Conservation (phyloP, 345 rosid species). For the Eucalyptus curtisii region DNA sequence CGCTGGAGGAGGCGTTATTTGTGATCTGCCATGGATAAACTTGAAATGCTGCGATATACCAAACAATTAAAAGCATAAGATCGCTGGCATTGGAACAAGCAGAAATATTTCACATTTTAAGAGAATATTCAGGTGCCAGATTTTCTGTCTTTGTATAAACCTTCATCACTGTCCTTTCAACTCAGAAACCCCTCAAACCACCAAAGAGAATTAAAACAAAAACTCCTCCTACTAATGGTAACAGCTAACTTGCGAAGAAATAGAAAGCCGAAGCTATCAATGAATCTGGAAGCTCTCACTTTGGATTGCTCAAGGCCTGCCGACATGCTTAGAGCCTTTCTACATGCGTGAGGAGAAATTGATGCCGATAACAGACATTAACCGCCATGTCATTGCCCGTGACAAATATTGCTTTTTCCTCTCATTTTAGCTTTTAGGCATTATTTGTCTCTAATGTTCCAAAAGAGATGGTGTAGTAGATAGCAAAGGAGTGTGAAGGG, state of each 20-base stretch:
- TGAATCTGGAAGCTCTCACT: not conserved
- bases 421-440: not conserved
- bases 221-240: not conserved
- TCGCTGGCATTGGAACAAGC: not conserved
- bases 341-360: not conserved
- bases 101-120: not conserved
- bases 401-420: not conserved
- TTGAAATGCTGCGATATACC: not conserved
- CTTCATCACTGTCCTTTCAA: not conserved
- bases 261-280: not conserved
- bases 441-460: not conserved
- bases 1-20: conserved; percentile 73
- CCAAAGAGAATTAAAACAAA: not conserved
- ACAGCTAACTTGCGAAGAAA: not conserved
- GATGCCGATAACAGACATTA: not conserved
- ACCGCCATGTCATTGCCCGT: not conserved
- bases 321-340: not conserved
- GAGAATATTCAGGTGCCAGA: not conserved
- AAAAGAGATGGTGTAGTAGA: not conserved
- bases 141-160: not conserved
- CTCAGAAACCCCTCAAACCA: not conserved
- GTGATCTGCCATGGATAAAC: not conserved
- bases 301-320: not conserved
- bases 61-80: not conserved
- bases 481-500: not conserved